Evolutionary conservation across 1,139 yeast genomes (phyloP).

Genomic region (Diutina sp.): DNA sequence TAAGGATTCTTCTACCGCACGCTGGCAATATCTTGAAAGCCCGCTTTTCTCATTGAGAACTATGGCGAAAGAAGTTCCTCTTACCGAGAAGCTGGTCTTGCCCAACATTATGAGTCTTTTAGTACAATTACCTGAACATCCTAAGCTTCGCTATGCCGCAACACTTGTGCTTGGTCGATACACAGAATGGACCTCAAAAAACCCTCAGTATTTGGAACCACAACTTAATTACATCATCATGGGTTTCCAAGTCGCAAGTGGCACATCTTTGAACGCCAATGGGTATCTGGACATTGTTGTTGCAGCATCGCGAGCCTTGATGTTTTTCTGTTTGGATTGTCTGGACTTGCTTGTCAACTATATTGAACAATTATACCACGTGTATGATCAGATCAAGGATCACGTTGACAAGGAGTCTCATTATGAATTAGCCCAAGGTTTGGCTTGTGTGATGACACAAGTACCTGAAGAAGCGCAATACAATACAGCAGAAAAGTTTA

Average conservation of each 20-base stretch:
- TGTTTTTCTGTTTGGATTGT: conserved; percentile 93
- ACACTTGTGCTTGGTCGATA: conserved; percentile 88
- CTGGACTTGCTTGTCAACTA: conserved; percentile 51
- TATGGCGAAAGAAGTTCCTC: conserved; percentile 85
- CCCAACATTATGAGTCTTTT: conserved; percentile 70
- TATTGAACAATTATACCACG: conserved; percentile 63
- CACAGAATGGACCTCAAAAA: conserved; percentile 87
- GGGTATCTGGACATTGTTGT: conserved; percentile 41
- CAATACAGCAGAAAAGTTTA: conserved; percentile 37
- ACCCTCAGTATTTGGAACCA: conserved; percentile 69
- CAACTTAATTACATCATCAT: conserved; percentile 76
- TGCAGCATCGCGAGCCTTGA: conserved; percentile 89
- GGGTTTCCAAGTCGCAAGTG: conserved; percentile 45
- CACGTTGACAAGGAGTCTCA: conserved; percentile 56
- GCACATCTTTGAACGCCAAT: conserved; percentile 7
- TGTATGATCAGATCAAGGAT: conserved; percentile 52
- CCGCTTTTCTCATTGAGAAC: conserved; percentile 83
- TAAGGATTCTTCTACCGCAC: conserved; percentile 16
- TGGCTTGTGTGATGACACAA: conserved; percentile 69
- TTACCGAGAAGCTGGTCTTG: conserved; percentile 51
- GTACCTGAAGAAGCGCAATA: conserved; percentile 25
- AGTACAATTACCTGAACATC: conserved; percentile 70
- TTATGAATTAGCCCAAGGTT: conserved; percentile 78
- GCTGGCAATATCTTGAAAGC: conserved; percentile 88
- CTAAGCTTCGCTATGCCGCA: conserved; percentile 82